phyloP scores from a whole-genome alignment of 805 yeast genomes.

The Nakazawaea ernobii region DNA sequence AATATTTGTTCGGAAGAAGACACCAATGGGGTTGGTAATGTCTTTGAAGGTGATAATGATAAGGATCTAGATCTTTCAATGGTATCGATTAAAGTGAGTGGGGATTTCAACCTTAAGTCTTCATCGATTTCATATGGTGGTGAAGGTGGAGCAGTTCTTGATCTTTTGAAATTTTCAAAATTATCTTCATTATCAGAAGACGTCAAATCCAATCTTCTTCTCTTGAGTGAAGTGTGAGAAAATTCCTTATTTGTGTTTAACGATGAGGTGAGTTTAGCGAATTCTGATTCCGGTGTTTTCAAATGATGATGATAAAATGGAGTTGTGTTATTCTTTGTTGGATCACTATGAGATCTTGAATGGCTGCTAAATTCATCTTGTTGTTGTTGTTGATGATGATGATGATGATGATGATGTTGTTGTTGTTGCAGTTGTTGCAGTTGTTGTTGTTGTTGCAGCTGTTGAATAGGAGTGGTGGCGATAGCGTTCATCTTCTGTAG shows the following conservation, averaged over 20 bases:
- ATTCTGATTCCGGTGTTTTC: slow-evolving; percentile 10
- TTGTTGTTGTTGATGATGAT: neutral
- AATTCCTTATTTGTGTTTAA: neutral
- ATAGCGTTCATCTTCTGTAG: neutral
- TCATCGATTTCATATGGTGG: slow-evolving; percentile 21
- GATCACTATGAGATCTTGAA: slow-evolving; percentile 26
- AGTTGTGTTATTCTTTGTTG: slow-evolving; percentile 10
- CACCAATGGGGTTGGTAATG: slow-evolving; percentile 1
- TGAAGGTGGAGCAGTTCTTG: slow-evolving; percentile 43
- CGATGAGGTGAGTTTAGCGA: slow-evolving; percentile 3
- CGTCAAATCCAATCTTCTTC: slow-evolving; percentile 4
- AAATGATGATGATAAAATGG: neutral
- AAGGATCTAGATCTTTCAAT: slow-evolving; percentile 23
- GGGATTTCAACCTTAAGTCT: slow-evolving; percentile 5
- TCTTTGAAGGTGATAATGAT: slow-evolving; percentile 24
- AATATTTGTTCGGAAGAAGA: slow-evolving; percentile 5
- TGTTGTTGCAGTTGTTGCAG: neutral
- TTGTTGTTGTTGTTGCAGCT: neutral
- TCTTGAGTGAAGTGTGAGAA: neutral
- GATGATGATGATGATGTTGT: neutral
- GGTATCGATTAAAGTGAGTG: slow-evolving; percentile 8
- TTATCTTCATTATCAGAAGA: neutral
- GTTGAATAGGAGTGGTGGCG: slow-evolving; percentile 1
- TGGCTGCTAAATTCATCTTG: slow-evolving; percentile 15
- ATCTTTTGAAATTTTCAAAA: slow-evolving; percentile 22